Percentiles rank a stretch among this genome's conserved stretches.
These are phyloP conservation scores for Porphyra umbilicalis DNA, from an alignment of 31 red algal genomes.

Conservation along the genomic window DNA sequence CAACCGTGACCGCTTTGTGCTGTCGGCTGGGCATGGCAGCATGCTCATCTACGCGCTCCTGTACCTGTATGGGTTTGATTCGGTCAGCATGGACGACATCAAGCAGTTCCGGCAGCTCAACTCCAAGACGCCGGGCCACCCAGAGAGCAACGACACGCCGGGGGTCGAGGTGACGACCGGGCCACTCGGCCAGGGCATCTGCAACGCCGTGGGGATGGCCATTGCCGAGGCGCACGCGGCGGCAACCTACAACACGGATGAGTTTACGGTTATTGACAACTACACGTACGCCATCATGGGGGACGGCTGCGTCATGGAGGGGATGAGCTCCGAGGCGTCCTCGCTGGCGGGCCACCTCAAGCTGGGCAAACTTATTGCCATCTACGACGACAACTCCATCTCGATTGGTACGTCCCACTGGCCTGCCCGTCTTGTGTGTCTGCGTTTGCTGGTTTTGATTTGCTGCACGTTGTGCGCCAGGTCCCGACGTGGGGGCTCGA, in stretches of 20 bases:
- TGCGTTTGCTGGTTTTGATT: too few species aligned
- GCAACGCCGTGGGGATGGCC: constrained; percentile 43
- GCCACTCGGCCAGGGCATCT: constrained; percentile 45
- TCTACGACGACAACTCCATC: constrained; percentile 62
- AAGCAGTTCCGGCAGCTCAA: constrained; percentile 52
- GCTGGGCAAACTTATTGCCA: constrained; percentile 44
- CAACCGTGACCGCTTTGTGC: constrained; percentile 52
- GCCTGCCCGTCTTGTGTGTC: too few species aligned
- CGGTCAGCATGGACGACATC: constrained; percentile 36
- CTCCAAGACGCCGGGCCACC: constrained; percentile 31
- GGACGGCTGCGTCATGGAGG: constrained; percentile 49
- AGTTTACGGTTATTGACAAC: constrained; percentile 27
- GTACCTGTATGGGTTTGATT: constrained; percentile 37
- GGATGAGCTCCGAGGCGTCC: constrained; percentile 24
- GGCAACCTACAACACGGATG: constrained; percentile 26
- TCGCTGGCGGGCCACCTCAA: constrained; percentile 38
- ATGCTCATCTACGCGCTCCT: constrained; percentile 48
- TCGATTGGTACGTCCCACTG: constrained; percentile 18
- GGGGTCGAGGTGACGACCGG: constrained; percentile 52
- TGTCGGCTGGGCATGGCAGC: constrained; percentile 30
- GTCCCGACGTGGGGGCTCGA: too few species aligned
- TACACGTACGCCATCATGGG: constrained; percentile 44
- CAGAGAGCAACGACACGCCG: constrained; percentile 27
- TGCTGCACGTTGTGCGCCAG: too few species aligned
- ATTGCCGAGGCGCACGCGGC: constrained; percentile 44